A percentile compares a stretch with the other conserved stretches of the same genome.
Conservation (phyloP, 805 yeast species). For the Lipomyces anomalus region DNA sequence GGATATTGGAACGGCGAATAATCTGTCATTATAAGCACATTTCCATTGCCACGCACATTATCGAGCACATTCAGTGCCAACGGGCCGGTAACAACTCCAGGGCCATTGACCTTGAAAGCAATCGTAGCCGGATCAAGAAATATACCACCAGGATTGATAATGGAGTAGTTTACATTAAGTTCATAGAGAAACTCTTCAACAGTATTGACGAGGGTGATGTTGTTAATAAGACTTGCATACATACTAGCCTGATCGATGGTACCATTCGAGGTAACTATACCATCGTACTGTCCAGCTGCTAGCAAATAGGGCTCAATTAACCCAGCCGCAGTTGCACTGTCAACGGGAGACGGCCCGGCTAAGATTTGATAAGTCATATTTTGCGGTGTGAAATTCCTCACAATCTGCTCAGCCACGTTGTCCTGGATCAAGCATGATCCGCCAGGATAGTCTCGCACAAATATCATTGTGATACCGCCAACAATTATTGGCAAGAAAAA, state of each 20-base stretch:
- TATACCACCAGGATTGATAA: slow-evolving; percentile 32
- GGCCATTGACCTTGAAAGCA: slow-evolving; percentile 28
- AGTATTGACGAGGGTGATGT: slow-evolving; percentile 14
- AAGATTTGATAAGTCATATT: slow-evolving; percentile 12
- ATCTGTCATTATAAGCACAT: slow-evolving; percentile 26
- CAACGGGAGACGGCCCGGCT: slow-evolving; percentile 22
- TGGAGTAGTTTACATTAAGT: slow-evolving; percentile 23
- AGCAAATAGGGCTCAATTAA: slow-evolving; percentile 9
- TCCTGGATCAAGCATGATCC: slow-evolving; percentile 20
- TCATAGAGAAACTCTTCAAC: slow-evolving; percentile 18
- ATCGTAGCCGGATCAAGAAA: slow-evolving; percentile 25
- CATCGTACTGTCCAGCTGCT: slow-evolving; percentile 10
- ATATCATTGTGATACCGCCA: slow-evolving; percentile 14
- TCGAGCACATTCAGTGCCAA: slow-evolving; percentile 28
- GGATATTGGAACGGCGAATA: slow-evolving; percentile 33
- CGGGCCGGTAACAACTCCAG: slow-evolving; percentile 25
- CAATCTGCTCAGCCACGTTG: slow-evolving; percentile 21
- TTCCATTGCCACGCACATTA: slow-evolving; percentile 30
- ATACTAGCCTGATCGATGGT: slow-evolving; percentile 8
- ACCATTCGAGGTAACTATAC: slow-evolving; percentile 11
- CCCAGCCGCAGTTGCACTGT: slow-evolving; percentile 17
- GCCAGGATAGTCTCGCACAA: slow-evolving; percentile 17
- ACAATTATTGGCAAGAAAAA: slow-evolving; percentile 15
- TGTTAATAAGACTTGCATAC: slow-evolving; percentile 3
- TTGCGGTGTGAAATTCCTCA: slow-evolving; percentile 13